These are phyloP conservation scores for Cercospora sojina DNA, from an alignment of 2,329 filamentous ascomycete genomes.

Conservation along the genomic window DNA sequence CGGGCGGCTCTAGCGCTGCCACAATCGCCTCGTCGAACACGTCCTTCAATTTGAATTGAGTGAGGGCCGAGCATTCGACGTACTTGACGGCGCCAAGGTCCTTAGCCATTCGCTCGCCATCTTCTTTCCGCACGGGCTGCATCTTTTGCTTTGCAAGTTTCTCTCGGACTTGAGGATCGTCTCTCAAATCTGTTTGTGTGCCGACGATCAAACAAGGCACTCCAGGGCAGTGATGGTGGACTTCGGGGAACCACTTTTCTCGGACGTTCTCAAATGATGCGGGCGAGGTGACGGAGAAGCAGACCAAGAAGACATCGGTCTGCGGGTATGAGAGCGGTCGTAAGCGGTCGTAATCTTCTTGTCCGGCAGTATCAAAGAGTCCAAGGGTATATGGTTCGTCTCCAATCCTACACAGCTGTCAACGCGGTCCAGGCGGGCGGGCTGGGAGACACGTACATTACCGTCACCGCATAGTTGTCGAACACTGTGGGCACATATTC, in stretches of 20 bases:
- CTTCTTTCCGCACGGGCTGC: constrained; percentile 85
- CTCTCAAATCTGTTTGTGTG: constrained; percentile 93
- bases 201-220: constrained; percentile 97
- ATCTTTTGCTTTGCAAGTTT: constrained; percentile 97
- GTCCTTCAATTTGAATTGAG: constrained; percentile 97
- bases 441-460: constrained; percentile 78
- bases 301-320: constrained; percentile 97
- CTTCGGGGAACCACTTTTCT: constrained; percentile 98
- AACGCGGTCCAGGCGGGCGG: constrained; percentile 4
- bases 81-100: constrained; percentile 98
- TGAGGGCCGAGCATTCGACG: constrained; percentile 96
- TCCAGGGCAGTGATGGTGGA: constrained; percentile 96
- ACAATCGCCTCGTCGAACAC: constrained; percentile 99
- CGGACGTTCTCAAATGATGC: constrained; percentile 98
- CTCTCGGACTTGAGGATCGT: constrained; percentile 81
- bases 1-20: constrained; percentile 84
- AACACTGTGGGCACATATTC: constrained; percentile 99
- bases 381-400: constrained; percentile 98
- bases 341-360: constrained; percentile 98
- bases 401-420: constrained; percentile 71
- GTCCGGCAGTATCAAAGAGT: constrained; percentile 96
- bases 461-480: constrained; percentile 99
- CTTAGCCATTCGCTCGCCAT: constrained; percentile 94
- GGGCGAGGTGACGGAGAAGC: constrained; percentile 96
- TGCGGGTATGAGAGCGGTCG: constrained; percentile 96